Percentiles rank a stretch among this genome's conserved stretches.
Evolutionary conservation across 192 early-diverging fungal species (phyloP).

Genomic region (Gryganskiella cystojenkinii): DNA sequence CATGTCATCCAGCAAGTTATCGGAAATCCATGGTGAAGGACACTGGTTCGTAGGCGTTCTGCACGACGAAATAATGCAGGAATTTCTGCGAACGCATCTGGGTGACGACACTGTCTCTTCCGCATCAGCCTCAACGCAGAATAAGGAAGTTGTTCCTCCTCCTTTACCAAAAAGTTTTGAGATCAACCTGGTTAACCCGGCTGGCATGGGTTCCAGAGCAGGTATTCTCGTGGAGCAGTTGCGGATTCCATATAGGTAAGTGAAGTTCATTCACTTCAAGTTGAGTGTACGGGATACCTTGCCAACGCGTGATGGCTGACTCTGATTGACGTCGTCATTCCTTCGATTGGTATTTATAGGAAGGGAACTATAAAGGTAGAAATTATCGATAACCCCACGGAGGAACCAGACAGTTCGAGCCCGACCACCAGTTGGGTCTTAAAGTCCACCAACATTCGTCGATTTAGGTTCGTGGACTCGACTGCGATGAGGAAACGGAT

Average conservation of each 20-base stretch:
- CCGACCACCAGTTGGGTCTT: constrained; percentile 54
- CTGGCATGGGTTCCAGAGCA: constrained; percentile 69
- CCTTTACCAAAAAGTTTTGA: constrained; percentile 67
- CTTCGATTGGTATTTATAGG: constrained; percentile 9
- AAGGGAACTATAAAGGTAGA: constrained; percentile 35
- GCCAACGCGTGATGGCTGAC: not conserved
- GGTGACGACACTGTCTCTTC: constrained; percentile 15
- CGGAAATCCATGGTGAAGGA: constrained; percentile 67
- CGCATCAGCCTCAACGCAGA: not conserved
- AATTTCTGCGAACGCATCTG: constrained; percentile 58
- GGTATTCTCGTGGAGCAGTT: constrained; percentile 77
- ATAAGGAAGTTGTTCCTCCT: constrained; percentile 21
- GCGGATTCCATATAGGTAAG: constrained; percentile 71
- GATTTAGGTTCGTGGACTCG: constrained; percentile 64
- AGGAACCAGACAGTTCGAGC: constrained; percentile 5
- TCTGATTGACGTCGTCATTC: not conserved
- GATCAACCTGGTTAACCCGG: constrained; percentile 72
- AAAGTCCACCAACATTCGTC: constrained; percentile 71
- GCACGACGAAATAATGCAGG: constrained; percentile 59
- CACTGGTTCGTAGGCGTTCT: constrained; percentile 78
- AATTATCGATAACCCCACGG: constrained; percentile 19
- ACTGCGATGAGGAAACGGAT: constrained; percentile 18
- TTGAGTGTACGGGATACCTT: too few species aligned
- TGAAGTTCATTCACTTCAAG: not conserved
- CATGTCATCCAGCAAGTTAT: constrained; percentile 57